Percentiles rank a stretch among this genome's conserved stretches.
These are phyloP conservation scores for Zymoseptoria ardabiliae DNA, from an alignment of 2,329 filamentous ascomycete species.

Conservation along the genomic window DNA sequence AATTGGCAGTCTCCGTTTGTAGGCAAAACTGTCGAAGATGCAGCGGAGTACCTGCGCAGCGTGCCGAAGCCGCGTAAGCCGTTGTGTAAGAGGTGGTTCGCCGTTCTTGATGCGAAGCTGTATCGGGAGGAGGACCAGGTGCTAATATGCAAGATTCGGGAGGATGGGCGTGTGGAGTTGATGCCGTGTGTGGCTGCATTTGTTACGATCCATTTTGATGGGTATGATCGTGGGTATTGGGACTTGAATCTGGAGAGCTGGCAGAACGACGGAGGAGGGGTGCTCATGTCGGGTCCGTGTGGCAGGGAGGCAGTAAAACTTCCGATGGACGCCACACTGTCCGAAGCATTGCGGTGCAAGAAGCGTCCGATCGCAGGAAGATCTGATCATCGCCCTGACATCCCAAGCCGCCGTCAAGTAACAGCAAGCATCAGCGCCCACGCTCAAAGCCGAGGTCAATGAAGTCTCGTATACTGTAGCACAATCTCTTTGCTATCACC, in stretches of 20 bases:
- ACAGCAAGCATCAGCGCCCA: too few species aligned
- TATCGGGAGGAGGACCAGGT: not conserved
- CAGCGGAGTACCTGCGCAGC: slow-evolving; percentile 1
- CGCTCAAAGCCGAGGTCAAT: too few species aligned
- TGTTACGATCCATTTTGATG: not conserved
- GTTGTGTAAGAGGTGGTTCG: slow-evolving; percentile 3
- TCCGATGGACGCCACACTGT: too few species aligned
- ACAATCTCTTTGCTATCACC: slow-evolving; percentile 35
- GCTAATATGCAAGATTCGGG: not conserved
- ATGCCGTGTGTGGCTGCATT: not conserved
- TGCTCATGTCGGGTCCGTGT: too few species aligned
- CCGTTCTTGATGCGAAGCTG: not conserved
- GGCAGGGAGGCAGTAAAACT: too few species aligned
- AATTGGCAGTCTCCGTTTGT: slow-evolving; percentile 5
- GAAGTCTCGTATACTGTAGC: too few species aligned
- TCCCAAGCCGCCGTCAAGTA: too few species aligned
- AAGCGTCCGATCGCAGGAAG: too few species aligned
- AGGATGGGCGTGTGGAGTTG: not conserved
- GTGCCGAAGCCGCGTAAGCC: slow-evolving; percentile 3
- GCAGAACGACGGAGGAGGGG: too few species aligned
- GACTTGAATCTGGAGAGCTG: too few species aligned
- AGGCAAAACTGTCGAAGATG: slow-evolving; percentile 1
- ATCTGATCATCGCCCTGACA: too few species aligned
- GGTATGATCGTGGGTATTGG: not conserved
- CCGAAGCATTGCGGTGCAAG: too few species aligned